Base-by-base conservation (phyloP, 2,329 filamentous ascomycete genomes). In the Pyricularia sp. region DNA sequence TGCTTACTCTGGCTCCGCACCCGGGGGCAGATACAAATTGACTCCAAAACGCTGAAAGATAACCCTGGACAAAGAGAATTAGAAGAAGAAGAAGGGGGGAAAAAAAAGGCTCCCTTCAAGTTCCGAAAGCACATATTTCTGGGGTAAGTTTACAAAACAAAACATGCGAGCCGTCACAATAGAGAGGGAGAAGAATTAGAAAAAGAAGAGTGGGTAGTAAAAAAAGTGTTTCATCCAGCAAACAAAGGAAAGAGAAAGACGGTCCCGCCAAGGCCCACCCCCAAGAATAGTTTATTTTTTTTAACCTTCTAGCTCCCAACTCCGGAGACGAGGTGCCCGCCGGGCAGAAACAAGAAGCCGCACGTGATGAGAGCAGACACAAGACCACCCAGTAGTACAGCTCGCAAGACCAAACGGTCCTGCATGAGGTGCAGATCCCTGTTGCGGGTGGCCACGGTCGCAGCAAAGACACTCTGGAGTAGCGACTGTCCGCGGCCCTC, bases 381-480 rank as follows among this genome's bases (percentile, higher is more conserved):
- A 10, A 76, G 66, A 4, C 73, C 69, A 4, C 71, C 75, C 73
- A 72, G 75, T 6, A 75, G n/a, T 35, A 76, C 66, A 0, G 74
- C 71, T 44, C 70, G 66, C 66, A 74, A 68, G 0, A 78, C 71
- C 2, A 73, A 72, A 49, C 70, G 70, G 63, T 74, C 72, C 65
- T 78, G 77, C 64, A 76, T 64, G 57, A 70, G 62, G 66, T 71
- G 69, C 28, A 78, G 61, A 24, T 69, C 68, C 60, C 68, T 66
- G 44, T 75, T 74, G 67, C 73, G 74, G 59, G 75, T 69, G 59
- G 69, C 68, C 9, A 72, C 69, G 16, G 71, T 70, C 28, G 70
- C 69, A 24, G 72, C 72, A 61, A 74, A 73, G 13, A 77, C 66
- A 66, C 68, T 73, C 28, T 68, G 49, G 64, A 68, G 64, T 9